These are phyloP conservation scores for Capronia epimyces DNA, from an alignment of 2,329 filamentous ascomycete species.

Conservation along the genomic window DNA sequence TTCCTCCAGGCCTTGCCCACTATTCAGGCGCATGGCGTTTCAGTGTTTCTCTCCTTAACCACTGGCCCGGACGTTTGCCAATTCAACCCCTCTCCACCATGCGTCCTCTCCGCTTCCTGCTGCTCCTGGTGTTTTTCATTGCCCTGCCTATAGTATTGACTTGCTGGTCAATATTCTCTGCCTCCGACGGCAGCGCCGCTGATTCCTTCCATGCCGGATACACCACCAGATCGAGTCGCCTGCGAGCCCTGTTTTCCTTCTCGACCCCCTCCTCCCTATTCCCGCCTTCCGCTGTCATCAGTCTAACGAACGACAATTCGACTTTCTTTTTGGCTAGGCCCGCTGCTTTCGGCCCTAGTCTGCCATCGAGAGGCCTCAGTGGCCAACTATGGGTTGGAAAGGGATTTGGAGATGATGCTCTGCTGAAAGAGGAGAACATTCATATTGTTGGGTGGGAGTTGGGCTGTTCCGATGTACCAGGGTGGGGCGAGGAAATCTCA, in stretches of 20 bases:
- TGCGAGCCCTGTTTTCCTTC: constrained; percentile 62
- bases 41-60: constrained; percentile 10
- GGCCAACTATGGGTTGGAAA: constrained; percentile 90
- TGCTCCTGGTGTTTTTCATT: constrained; percentile 45
- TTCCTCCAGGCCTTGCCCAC: not conserved
- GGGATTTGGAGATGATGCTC: constrained; percentile 75
- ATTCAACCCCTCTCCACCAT: constrained; percentile 32
- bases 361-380: constrained; percentile 72
- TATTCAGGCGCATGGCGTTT: constrained; percentile 16
- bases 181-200: constrained; percentile 17
- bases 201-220: constrained; percentile 36
- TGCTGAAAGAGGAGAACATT: constrained; percentile 52
- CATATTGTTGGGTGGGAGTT: constrained; percentile 69
- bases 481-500: constrained; percentile 64
- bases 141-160: constrained; percentile 46
- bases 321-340: constrained; percentile 93
- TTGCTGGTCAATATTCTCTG: constrained; percentile 42
- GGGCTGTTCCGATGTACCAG: constrained; percentile 89
- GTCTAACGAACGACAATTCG: constrained; percentile 93
- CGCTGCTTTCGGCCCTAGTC: constrained; percentile 79
- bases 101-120: constrained; percentile 44
- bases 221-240: constrained; percentile 41
- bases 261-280: constrained; percentile 79
- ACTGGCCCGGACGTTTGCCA: constrained; percentile 5
- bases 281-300: constrained; percentile 91